These are phyloP conservation scores for Penicillium sp. DNA, from an alignment of 2,329 filamentous ascomycete genomes.

Conservation along the genomic window DNA sequence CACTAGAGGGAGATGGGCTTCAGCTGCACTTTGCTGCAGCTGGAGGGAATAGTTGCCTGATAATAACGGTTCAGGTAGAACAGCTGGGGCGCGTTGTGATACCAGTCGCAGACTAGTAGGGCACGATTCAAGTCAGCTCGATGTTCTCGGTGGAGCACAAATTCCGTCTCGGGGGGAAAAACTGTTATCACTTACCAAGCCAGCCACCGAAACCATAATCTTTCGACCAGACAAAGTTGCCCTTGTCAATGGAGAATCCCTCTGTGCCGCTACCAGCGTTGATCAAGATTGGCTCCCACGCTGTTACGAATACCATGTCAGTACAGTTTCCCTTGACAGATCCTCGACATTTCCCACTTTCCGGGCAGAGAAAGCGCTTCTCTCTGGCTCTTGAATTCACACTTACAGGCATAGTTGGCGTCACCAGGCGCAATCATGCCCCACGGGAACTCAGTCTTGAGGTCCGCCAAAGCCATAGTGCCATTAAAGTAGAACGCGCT, in stretches of 20 bases:
- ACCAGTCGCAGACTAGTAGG: slow-evolving; percentile 36
- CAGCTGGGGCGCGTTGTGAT: slow-evolving; percentile 35
- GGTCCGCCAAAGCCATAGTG: slow-evolving; percentile 26
- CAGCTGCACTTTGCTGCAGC: slow-evolving; percentile 32
- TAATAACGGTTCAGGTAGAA: slow-evolving; percentile 31
- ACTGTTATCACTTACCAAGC: slow-evolving; percentile 29
- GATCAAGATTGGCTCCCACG: slow-evolving; percentile 33
- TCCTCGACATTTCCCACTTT: no score
- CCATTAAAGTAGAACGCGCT: slow-evolving; percentile 28
- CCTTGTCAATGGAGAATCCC: slow-evolving; percentile 27
- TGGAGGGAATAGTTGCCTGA: slow-evolving; percentile 21
- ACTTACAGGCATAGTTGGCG: slow-evolving; percentile 34
- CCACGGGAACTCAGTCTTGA: slow-evolving; percentile 28
- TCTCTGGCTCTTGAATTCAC: background rate
- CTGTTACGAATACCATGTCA: slow-evolving; percentile 13
- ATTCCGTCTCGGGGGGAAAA: no score
- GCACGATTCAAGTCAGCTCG: background rate
- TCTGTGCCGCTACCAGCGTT: slow-evolving; percentile 27
- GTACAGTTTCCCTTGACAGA: no score
- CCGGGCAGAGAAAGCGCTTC: no score
- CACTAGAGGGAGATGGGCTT: slow-evolving; percentile 21
- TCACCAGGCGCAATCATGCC: slow-evolving; percentile 23
- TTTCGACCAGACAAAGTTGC: slow-evolving; percentile 24
- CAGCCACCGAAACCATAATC: slow-evolving; percentile 34
- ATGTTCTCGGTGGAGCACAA: no score